phyloP scores from a whole-genome alignment of 2,329 filamentous ascomycete genomes.

The Didymella pomorum region DNA sequence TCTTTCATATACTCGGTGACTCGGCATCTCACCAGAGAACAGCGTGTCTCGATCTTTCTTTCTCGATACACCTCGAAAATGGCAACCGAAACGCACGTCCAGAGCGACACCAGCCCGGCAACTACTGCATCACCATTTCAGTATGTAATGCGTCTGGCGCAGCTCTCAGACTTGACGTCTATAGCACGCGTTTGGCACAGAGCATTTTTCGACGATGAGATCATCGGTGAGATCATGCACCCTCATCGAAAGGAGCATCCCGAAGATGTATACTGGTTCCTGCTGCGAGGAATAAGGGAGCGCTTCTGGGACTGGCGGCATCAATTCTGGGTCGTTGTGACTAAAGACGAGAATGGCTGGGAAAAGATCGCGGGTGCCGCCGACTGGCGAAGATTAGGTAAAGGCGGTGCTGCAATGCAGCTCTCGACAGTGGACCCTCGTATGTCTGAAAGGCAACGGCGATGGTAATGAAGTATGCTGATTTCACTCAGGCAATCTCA shows the following conservation, averaged over 20 bases:
- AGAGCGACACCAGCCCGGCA: no score
- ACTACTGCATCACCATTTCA: no score
- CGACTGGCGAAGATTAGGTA: slow-evolving; percentile 40
- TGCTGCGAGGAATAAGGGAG: slow-evolving; percentile 36
- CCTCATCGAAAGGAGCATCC: slow-evolving; percentile 39
- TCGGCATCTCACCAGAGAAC: no score
- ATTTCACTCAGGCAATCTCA: slow-evolving; percentile 30
- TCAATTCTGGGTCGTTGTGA: slow-evolving; percentile 36
- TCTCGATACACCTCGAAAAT: no score
- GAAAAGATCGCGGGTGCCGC: slow-evolving; percentile 39
- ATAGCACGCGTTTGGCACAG: slow-evolving; percentile 37
- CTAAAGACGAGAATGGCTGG: slow-evolving; percentile 1
- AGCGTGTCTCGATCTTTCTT: no score
- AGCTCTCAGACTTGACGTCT: slow-evolving; percentile 25
- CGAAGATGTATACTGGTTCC: slow-evolving; percentile 41
- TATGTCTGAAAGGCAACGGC: slow-evolving; percentile 3
- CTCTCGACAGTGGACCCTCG: slow-evolving; percentile 32
- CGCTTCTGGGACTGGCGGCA: slow-evolving; percentile 43
- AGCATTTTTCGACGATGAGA: slow-evolving; percentile 46
- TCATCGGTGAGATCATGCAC: slow-evolving; percentile 46
- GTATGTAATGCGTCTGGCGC: slow-evolving; percentile 20
- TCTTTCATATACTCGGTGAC: no score
- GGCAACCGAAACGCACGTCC: no score
- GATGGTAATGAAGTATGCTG: background rate
- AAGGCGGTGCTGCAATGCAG: slow-evolving; percentile 27